Evolutionary conservation across 78 protist genomes (phyloP).

Genomic region (Dictyostelium firmibasis): DNA sequence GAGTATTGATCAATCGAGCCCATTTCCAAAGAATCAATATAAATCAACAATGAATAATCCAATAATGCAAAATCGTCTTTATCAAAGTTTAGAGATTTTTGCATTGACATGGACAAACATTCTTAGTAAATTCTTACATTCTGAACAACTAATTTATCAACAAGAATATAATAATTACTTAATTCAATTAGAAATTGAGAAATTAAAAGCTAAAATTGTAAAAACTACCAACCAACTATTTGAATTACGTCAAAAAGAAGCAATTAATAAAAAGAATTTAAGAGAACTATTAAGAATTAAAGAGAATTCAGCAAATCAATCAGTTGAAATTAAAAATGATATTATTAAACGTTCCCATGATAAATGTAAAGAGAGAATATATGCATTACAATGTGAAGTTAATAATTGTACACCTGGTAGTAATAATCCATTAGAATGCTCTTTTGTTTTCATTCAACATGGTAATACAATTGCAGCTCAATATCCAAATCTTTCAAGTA

Average conservation of each 20-base stretch:
- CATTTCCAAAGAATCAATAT: not conserved
- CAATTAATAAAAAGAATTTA: not conserved
- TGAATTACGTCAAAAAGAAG: constrained; percentile 14
- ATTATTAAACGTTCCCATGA: not conserved
- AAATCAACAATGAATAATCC: constrained; percentile 22
- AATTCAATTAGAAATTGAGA: not conserved
- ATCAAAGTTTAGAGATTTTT: not conserved
- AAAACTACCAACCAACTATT: not conserved
- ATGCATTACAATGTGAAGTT: not conserved
- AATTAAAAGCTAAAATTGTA: not conserved
- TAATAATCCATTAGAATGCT: not conserved
- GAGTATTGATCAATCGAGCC: not conserved
- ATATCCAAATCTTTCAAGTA: not conserved
- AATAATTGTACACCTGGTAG: not conserved
- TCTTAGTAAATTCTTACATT: not conserved
- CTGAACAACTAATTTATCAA: not conserved
- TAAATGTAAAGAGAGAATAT: not conserved
- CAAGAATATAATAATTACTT: not conserved
- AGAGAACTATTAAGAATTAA: not conserved
- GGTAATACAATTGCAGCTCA: not conserved
- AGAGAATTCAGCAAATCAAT: not conserved
- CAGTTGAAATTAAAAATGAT: not conserved
- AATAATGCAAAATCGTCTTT: not conserved
- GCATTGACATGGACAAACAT: constrained; percentile 2
- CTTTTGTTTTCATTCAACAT: not conserved